Conservation (phyloP, 1,284 basidiomycete species). For the Neolentinus lepideus region DNA sequence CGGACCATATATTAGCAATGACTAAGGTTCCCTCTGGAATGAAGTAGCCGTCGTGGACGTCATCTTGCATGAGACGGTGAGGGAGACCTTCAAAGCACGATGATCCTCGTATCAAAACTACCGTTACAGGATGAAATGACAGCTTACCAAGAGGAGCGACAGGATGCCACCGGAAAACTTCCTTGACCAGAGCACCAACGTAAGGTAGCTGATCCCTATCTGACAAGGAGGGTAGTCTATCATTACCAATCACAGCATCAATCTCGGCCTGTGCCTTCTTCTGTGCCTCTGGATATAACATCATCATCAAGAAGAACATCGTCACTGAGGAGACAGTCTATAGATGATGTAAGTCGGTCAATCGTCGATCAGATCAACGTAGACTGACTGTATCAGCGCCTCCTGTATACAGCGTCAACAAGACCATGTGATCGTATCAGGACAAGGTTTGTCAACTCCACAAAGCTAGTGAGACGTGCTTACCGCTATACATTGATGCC, state of each 20-base stretch:
- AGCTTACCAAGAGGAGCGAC: constrained; percentile 15
- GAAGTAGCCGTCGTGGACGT: constrained; percentile 17
- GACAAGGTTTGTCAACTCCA: too few species aligned
- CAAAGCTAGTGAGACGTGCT: background rate
- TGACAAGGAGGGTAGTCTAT: constrained; percentile 19
- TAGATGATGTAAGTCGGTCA: constrained; percentile 4
- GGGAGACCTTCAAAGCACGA: constrained; percentile 13
- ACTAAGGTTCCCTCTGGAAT: constrained; percentile 20
- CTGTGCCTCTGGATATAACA: constrained; percentile 15
- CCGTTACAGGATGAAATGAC: background rate
- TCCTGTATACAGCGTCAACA: background rate
- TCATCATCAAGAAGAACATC: constrained; percentile 16
- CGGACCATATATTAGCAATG: constrained; percentile 21
- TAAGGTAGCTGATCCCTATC: constrained; percentile 25
- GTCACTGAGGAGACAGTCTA: constrained; percentile 6
- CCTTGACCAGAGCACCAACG: constrained; percentile 21
- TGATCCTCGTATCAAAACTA: constrained; percentile 4
- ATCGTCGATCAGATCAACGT: background rate
- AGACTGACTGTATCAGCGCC: constrained; percentile 1
- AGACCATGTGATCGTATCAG: background rate
- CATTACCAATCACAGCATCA: constrained; percentile 16
- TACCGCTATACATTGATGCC: constrained; percentile 15
- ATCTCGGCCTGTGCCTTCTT: constrained; percentile 19
- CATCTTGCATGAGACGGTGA: constrained; percentile 18
- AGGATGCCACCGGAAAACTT: constrained; percentile 20